phyloP scores from a whole-genome alignment of 2,329 filamentous ascomycete genomes.

The Penicillium sp. region DNA sequence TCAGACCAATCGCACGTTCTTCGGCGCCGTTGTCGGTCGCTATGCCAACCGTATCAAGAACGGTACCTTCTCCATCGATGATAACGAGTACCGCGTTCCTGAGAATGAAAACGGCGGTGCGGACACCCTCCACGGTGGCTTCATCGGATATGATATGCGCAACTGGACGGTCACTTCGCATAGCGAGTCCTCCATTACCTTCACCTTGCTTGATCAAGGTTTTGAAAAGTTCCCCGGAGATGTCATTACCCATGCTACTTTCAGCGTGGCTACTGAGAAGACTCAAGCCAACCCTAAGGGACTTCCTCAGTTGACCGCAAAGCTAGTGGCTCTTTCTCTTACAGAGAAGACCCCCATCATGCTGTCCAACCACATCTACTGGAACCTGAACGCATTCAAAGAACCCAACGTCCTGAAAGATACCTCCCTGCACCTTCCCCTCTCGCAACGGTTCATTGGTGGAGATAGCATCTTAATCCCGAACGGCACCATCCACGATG shows the following conservation, averaged over 20 bases:
- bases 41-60: conserved; percentile 59
- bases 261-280: conserved; percentile 41
- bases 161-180: conserved; percentile 51
- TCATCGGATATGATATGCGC: conserved; percentile 48
- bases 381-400: conserved; percentile 52
- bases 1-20: conserved; percentile 49
- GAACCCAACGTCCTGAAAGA: conserved; percentile 43
- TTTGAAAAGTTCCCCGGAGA: conserved; percentile 48
- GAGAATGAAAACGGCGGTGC: conserved; percentile 52
- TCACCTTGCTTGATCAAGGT: conserved; percentile 45
- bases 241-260: conserved; percentile 48
- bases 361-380: conserved; percentile 52
- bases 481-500: conserved; percentile 70
- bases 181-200: conserved; percentile 44
- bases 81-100: conserved; percentile 47
- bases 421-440: conserved; percentile 46
- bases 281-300: conserved; percentile 40
- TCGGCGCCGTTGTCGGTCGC: conserved; percentile 50
- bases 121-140: conserved; percentile 54
- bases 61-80: conserved; percentile 53
- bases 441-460: conserved; percentile 46
- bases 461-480: conserved; percentile 66
- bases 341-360: conserved; percentile 51
- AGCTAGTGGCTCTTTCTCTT: conserved; percentile 45
- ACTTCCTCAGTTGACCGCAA: conserved; percentile 44